A percentile compares a stretch with the other conserved stretches of the same genome.
Conservation (phyloP, 192 early-diverging fungal species). For the Rhizoclosmatium sp. region DNA sequence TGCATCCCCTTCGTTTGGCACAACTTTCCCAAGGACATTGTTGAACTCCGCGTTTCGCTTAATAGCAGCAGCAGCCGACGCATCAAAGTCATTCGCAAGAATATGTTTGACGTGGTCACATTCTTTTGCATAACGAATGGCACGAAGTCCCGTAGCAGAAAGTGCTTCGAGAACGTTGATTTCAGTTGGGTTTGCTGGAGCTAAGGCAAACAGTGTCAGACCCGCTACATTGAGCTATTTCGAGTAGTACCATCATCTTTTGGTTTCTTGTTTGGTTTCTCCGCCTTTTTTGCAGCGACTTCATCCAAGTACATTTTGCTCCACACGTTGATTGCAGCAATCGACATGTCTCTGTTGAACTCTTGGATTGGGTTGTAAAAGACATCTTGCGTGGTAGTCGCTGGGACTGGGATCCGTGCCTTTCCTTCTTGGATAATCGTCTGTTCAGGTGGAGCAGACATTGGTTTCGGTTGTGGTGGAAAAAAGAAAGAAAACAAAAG, state of each 20-base stretch:
- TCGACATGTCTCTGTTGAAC: slow-evolving; percentile 58
- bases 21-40: slow-evolving; percentile 75
- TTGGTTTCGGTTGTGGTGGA: neutral
- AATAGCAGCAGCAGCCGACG: slow-evolving; percentile 91
- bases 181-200: slow-evolving; percentile 34
- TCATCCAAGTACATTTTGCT: slow-evolving; percentile 64
- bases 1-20: slow-evolving; percentile 87
- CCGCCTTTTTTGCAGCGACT: slow-evolving; percentile 31
- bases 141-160: slow-evolving; percentile 91
- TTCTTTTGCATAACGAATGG: slow-evolving; percentile 97
- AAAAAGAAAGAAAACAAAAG: slow-evolving; percentile 18
- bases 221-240: neutral
- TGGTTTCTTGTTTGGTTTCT: slow-evolving; percentile 23
- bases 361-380: slow-evolving; percentile 98
- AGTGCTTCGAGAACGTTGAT: slow-evolving; percentile 87
- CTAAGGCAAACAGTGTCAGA: slow-evolving; percentile 39
- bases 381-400: slow-evolving; percentile 66
- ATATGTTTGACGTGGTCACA: slow-evolving; percentile 81
- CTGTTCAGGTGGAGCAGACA: neutral
- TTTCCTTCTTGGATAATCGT: slow-evolving; percentile 25
- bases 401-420: slow-evolving; percentile 51
- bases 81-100: slow-evolving; percentile 89
- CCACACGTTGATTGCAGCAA: slow-evolving; percentile 96
- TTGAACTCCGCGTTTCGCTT: slow-evolving; percentile 86
- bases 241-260: slow-evolving; percentile 1